These are phyloP conservation scores for Vanrija sp. DNA, from an alignment of 1,284 basidiomycete genomes.

Conservation along the genomic window DNA sequence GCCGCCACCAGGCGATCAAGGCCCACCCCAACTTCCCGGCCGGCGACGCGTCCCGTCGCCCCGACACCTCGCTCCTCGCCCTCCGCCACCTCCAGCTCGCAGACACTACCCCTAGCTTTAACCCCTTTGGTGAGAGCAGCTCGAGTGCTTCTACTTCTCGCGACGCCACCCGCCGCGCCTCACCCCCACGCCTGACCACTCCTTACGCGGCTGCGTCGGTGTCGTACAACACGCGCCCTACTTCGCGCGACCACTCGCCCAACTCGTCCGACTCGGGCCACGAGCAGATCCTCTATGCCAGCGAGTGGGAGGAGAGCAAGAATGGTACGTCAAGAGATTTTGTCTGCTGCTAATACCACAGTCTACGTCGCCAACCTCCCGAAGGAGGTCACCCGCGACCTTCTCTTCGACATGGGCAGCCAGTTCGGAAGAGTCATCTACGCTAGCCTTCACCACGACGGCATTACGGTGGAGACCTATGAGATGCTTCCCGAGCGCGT, in stretches of 20 bases:
- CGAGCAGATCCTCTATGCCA: background rate
- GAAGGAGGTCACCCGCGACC: constrained; percentile 14
- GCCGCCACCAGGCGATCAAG: background rate
- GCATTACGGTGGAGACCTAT: background rate
- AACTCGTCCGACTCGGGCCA: too few relatives aligned
- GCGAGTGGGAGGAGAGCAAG: constrained; percentile 20
- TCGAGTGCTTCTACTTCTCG: too few relatives aligned
- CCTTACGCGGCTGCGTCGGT: too few relatives aligned
- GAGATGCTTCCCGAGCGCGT: constrained; percentile 13
- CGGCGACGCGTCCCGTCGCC: background rate
- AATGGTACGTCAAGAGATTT: constrained; percentile 23
- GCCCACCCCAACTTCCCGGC: background rate
- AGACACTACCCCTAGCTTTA: background rate
- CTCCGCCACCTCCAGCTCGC: too few relatives aligned
- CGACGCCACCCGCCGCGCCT: too few relatives aligned
- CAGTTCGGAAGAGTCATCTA: constrained; percentile 30
- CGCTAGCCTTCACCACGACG: constrained; percentile 17
- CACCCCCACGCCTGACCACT: too few relatives aligned
- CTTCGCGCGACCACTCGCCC: too few relatives aligned
- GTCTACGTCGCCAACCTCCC: constrained; percentile 31
- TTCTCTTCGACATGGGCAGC: constrained; percentile 20
- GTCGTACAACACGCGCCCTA: too few relatives aligned
- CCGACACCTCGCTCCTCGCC: background rate
- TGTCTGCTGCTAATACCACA: background rate
- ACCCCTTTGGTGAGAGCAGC: background rate